A percentile compares a stretch with the other conserved stretches of the same genome.
Conservation (phyloP, 257 asterid species). For the Fraxinus americana region DNA sequence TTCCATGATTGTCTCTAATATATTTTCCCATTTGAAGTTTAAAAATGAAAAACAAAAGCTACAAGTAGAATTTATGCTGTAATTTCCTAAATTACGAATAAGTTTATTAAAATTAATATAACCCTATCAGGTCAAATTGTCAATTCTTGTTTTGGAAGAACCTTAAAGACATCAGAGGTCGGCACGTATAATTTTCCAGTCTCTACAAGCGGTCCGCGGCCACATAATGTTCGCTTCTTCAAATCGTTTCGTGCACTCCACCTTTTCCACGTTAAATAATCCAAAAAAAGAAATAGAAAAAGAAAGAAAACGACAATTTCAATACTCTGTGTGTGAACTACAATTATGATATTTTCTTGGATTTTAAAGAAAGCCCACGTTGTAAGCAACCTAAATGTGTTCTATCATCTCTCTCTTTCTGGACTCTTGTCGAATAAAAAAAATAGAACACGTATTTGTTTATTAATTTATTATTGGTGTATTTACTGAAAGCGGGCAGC, state of each 20-base stretch:
- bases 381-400: slow-evolving; percentile 34
- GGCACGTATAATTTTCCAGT: not conserved
- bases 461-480: not conserved
- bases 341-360: slow-evolving; percentile 29
- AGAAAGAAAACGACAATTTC: not conserved
- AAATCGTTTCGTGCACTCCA: slow-evolving; percentile 5
- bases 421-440: slow-evolving; percentile 22
- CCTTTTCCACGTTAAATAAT: slow-evolving; percentile 14
- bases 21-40: too few species aligned
- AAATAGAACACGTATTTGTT: not conserved
- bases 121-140: not conserved
- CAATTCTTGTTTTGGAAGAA: not conserved
- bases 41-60: too few species aligned
- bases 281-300: not conserved
- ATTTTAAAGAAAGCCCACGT: slow-evolving; percentile 27
- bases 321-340: not conserved
- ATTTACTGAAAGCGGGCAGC: not conserved
- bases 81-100: too few species aligned
- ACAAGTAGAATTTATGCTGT: too few species aligned
- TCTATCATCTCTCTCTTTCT: slow-evolving; percentile 10
- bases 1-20: too few species aligned
- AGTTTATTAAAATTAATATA: too few species aligned
- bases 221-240: slow-evolving; percentile 24
- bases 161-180: too few species aligned
- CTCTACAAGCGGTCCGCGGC: slow-evolving; percentile 22